Base-by-base conservation (phyloP, 1,284 basidiomycete species). In the Meripilus lineatus region DNA sequence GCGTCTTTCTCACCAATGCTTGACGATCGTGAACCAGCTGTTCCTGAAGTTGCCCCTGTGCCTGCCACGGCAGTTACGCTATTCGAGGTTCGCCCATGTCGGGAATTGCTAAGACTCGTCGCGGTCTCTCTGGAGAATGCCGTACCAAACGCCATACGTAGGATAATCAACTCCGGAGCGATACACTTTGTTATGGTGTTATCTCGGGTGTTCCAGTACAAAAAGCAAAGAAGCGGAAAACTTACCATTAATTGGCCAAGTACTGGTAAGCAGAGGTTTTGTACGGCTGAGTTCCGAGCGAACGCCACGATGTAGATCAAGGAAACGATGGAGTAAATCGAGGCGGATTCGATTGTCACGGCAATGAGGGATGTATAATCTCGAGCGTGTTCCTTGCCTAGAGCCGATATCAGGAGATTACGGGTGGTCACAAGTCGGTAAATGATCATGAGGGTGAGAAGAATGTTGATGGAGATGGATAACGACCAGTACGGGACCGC, bases 371-470 rank as follows among this genome's bases (percentile, higher is more conserved):
- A 52, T 10, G 51, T 56, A 49, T 62, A 65, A 17, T 55, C 47
- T 23, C 45, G 38, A 28, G 41, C 38, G 41, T 55, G 47, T 18
- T 47, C 49, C 3, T 26, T 13, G 14, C 66, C 64, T 35, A 70
- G 55, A 5, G 54, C 42, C 10, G 50, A 49, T 32, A 47, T 45
- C 23, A 67, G 24, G 3, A 50, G 50, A 4, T 53, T 33, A 28
- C 65, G 62, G 48, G 63, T 57, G 38, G 54, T 54, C 22, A 64
- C 54, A 5, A 72, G 54, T 3, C 68, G 65, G 3, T 41, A 46
- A 7, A 65, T 62, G 28, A 72, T 68, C 18, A 69, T 48, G 24
- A 64, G 26, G 2, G 69, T 70, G 30, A 67, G 41, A 15, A 69
- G 28, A 25, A 70, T 52, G 52, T 66, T 72, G 44, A 70, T 53